Evolutionary conservation across 192 early-diverging fungal genomes (phyloP).

Genomic region (Rhizophagus clarus): DNA sequence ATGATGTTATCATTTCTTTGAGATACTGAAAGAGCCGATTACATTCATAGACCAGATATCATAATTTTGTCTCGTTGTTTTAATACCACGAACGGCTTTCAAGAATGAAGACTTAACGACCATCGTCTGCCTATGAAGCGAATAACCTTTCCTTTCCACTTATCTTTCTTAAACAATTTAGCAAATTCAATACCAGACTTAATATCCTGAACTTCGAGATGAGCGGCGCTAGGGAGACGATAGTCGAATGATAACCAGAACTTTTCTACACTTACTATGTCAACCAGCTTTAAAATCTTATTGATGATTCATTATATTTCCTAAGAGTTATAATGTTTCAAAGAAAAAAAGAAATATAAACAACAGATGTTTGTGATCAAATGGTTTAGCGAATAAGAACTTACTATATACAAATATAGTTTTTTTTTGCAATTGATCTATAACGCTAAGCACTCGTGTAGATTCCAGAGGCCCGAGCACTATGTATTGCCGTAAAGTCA

Average conservation of each 20-base stretch:
- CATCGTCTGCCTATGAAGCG: no score
- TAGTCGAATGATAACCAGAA: constrained; percentile 14
- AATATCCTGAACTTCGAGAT: neutral
- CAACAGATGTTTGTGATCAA: neutral
- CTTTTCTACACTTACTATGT: constrained; percentile 20
- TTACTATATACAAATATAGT: constrained; percentile 32
- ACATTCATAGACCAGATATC: no score
- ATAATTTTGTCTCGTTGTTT: no score
- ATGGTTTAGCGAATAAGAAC: neutral
- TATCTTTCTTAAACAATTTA: neutral
- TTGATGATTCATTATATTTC: no score
- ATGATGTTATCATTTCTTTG: no score
- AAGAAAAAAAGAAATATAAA: constrained; percentile 5
- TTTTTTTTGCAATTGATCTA: constrained; percentile 20
- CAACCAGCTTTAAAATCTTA: no score
- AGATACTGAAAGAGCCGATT: no score
- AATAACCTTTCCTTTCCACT: constrained; percentile 3
- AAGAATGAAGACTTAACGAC: no score
- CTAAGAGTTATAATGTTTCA: constrained; percentile 26
- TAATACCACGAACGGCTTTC: no score
- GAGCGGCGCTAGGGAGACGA: neutral
- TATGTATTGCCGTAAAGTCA: constrained; percentile 27
- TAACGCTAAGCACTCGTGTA: constrained; percentile 17
- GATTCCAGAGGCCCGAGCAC: constrained; percentile 32
- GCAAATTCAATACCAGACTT: constrained; percentile 29